These are phyloP conservation scores for Speleostelium caveatum DNA, from an alignment of 78 protist genomes.

Conservation along the genomic window DNA sequence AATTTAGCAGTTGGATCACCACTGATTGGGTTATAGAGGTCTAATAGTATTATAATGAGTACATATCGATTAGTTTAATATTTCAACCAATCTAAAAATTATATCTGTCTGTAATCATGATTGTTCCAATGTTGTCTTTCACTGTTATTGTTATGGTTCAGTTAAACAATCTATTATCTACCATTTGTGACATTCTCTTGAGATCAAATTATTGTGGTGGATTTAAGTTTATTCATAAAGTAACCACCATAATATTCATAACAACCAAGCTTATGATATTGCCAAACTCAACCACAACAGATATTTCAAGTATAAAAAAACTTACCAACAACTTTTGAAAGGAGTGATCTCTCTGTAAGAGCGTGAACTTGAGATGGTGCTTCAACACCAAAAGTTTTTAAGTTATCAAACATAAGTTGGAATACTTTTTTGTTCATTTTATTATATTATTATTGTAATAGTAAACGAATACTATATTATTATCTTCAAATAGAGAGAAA, in stretches of 20 bases:
- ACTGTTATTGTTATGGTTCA: background rate
- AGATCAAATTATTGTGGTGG: background rate
- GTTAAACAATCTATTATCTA: background rate
- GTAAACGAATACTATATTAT: too few species aligned
- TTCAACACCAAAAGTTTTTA: background rate
- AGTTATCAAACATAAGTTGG: background rate
- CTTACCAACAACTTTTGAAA: background rate
- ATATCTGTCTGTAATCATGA: background rate
- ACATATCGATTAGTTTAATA: too few species aligned
- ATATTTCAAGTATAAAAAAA: too few species aligned
- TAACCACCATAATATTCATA: too few species aligned
- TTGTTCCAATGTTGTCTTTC: background rate
- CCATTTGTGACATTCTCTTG: background rate
- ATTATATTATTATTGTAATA: too few species aligned
- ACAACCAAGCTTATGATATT: too few species aligned
- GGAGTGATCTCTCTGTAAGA: background rate
- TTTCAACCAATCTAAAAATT: background rate
- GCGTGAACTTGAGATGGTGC: background rate
- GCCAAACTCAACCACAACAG: too few species aligned
- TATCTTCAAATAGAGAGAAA: too few species aligned
- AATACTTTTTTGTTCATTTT: too few species aligned
- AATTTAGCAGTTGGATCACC: constrained; percentile 68
- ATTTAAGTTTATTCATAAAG: background rate
- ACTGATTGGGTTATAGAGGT: constrained; percentile 50
- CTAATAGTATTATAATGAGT: constrained; percentile 3